phyloP scores from a whole-genome alignment of 106 monocot species.

The Allium fistulosum region DNA sequence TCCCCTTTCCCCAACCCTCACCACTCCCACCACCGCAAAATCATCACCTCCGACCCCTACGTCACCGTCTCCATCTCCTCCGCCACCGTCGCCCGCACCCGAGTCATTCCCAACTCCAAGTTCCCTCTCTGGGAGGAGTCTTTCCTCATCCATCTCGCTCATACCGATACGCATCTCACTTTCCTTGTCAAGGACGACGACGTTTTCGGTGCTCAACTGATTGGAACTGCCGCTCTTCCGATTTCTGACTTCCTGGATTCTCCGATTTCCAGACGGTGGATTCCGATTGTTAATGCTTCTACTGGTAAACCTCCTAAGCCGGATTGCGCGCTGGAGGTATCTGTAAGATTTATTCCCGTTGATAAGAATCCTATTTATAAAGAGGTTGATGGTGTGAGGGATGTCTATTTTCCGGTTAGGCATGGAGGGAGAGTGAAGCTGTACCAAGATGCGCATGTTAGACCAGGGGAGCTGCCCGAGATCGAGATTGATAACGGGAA shows the following conservation, averaged over 20 bases:
- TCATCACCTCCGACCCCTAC: conserved; percentile 72
- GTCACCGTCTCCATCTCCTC: conserved; percentile 51
- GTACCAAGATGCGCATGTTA: conserved; percentile 67
- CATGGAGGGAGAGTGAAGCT: conserved; percentile 49
- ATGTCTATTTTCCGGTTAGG: conserved; percentile 43
- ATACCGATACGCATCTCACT: conserved; percentile 25
- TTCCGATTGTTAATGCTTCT: conserved; percentile 23
- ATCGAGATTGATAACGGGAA: conserved; percentile 36
- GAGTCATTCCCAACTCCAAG: conserved; percentile 53
- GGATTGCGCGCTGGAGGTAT: conserved; percentile 33
- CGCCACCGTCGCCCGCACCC: conserved; percentile 57
- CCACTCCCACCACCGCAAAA: conserved; percentile 15
- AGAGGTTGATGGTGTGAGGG: conserved; percentile 26
- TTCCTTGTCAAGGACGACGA: conserved; percentile 70
- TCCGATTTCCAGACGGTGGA: conserved; percentile 27
- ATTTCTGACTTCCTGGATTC: conserved; percentile 11
- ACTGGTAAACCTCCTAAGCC: conserved; percentile 38
- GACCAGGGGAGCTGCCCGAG: conserved; percentile 47
- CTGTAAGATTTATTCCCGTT: conserved; percentile 25
- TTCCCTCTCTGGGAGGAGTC: conserved; percentile 48
- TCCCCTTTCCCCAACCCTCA: not conserved
- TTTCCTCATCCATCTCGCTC: conserved; percentile 53
- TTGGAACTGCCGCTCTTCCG: conserved; percentile 44
- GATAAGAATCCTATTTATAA: conserved; percentile 14
- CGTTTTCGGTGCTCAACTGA: conserved; percentile 55